Percentiles rank a stretch among this genome's conserved stretches.
Evolutionary conservation across 495 filamentous ascomycete species (phyloP).

Genomic region (Lasiosphaeris hirsuta): DNA sequence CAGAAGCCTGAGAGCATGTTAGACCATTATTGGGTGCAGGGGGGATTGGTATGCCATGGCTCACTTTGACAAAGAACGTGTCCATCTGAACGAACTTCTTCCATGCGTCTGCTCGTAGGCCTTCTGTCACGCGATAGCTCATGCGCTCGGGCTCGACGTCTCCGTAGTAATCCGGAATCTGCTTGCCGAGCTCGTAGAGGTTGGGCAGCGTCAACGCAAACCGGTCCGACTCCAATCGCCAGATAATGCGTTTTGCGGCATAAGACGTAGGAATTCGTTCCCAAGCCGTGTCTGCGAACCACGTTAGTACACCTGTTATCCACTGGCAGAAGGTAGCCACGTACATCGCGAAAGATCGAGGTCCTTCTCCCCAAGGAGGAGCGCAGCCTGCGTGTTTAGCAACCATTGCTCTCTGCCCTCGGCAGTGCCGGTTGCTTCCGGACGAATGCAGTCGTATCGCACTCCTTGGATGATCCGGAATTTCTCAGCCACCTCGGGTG

Average conservation of each 20-base stretch:
- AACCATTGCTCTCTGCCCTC: constrained; percentile 66
- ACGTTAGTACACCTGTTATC: constrained; percentile 9
- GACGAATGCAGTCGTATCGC: constrained; percentile 52
- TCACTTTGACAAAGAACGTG: constrained; percentile 76
- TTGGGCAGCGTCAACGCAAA: constrained; percentile 45
- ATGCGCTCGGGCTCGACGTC: constrained; percentile 38
- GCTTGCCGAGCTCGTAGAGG: constrained; percentile 43
- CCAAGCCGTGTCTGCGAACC: constrained; percentile 62
- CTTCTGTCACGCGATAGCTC: constrained; percentile 35
- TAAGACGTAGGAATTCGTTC: constrained; percentile 48
- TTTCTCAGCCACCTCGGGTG: constrained; percentile 43
- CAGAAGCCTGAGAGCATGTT: constrained; percentile 53
- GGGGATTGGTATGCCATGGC: background rate
- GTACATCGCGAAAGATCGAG: constrained; percentile 68
- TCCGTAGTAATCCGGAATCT: constrained; percentile 42
- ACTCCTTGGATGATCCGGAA: constrained; percentile 50
- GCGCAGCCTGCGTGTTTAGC: constrained; percentile 71
- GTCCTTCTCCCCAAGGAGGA: constrained; percentile 73
- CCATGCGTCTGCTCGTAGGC: constrained; percentile 42
- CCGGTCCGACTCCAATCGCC: constrained; percentile 47
- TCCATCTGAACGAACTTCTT: constrained; percentile 52
- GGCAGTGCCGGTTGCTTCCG: constrained; percentile 41
- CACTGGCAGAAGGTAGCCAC: constrained; percentile 21
- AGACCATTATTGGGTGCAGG: constrained; percentile 17
- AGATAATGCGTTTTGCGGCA: constrained; percentile 47